Base-by-base conservation (phyloP, 2,329 filamentous ascomycete species). In the Trichoderma lentiforme region DNA sequence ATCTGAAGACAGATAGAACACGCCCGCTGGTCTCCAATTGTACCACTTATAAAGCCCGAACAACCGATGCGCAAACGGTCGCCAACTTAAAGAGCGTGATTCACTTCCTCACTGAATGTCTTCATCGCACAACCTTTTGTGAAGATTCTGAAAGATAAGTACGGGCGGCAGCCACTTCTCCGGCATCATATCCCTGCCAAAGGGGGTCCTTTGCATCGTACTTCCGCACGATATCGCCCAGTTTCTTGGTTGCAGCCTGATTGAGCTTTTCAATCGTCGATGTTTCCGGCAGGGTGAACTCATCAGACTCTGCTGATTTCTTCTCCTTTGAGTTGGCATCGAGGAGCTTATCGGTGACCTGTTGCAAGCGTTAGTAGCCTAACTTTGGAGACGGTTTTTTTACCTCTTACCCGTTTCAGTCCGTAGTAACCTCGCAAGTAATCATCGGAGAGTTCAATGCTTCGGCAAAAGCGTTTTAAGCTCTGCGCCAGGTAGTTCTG, bases 371-470 rank as follows among this genome's bases (percentile, higher is more conserved):
- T 76, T 32, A 75, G 63, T 43, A 18, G 18, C 26, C 9, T 5
- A 21, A 36, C n/a, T 18, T 56, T 34, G 1, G 26, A 26, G 2
- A 30, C 14, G 4, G 24, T 6, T 11, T 53, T 12, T 28, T 4
- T 26, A 11, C 28, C 34, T 24, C 88, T 77, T 82, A 94, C 91
- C 81, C 95, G 81, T 80, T 95, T 96, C 73, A 99, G 84, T 7
- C 96, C 96, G 81, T 97, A 98, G 80, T 94, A 97, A 1, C 95
- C 96, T 73, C 96, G 90, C 73, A 98, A 82, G 80, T 98, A 98
- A 79, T 94, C 91, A 76, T 98, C 93, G 78, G 96, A 98, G 67
- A 99, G 88, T 83, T 99, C 96, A 75, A 98, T 89, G 78, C 94
- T 96, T 77, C 96, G 89, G 79, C 92, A 93, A 82, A 97, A 98